Base-by-base conservation (phyloP, 2,329 filamentous ascomycete genomes). In the Beauveria sp. region DNA sequence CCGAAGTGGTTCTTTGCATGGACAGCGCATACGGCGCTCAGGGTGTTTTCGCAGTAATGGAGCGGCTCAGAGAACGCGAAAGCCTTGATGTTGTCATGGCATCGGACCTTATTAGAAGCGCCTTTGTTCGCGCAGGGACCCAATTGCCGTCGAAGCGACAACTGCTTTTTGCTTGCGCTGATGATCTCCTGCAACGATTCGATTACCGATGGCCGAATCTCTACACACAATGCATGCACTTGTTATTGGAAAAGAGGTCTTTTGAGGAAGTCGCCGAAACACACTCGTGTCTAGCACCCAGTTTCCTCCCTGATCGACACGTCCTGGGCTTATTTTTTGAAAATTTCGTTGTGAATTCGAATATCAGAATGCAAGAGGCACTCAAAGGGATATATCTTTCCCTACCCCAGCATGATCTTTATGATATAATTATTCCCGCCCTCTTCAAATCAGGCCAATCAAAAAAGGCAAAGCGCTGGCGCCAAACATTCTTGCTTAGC, bases 391-490 rank as follows among this genome's bases (percentile, higher is more conserved):
- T 85, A 10, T 85, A 85, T 64, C 67, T 73, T 9, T 72, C 73
- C 20, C 80, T 75, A 51, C 67, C 67, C 2, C 73, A 79, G 51
- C 79, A 75, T 48, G 65, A 69, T 12, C 66, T 84, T 0, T 85
- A 85, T 67, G 81, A 84, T 65, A 69, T 72, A 22, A 61, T 85
- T 8, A 74, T 85, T n/a, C 80, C 83, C 3, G 70, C 77, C 56
- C 72, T 85, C 2, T 84, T 79, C 66, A 69, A 74, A 5, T 70
- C 73, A n/a, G 82, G 82, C 1, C 70, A 75, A 40, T 77, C 78
- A 1, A 66, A 66, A 2, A 64, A 79, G 18, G 82, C 82, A 7
- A 72, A 70, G 10, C 65, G 66, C n/a, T 85, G 83, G 83, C 77
- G 82, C 46, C 70, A 70, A 26, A 68, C 74, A 3, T 73, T 82